Evolutionary conservation across 257 asterid species (phyloP), one percentile per base, ranked within the genome.

Genomic region (Gentiana dahurica): DNA sequence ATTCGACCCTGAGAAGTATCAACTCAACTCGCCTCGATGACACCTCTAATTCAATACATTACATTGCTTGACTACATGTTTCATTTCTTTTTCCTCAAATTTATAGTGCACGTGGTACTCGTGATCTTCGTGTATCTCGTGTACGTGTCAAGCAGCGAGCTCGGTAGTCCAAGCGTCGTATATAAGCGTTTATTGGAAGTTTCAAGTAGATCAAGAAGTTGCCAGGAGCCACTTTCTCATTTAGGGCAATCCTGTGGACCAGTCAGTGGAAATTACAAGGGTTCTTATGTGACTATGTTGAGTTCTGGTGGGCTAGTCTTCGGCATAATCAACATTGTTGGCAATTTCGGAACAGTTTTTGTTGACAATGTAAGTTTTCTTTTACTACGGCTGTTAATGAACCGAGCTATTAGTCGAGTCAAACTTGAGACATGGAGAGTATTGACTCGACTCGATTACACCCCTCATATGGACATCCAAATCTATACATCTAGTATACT

Each of bases 301-400:
- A 86, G 96, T 65, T 86, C 96, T 1, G 96, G 97, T 34, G 97
- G 96, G 36, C 76, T 89, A 0, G 80, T 89, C 51, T 89, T 89
- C 33, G 96, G 97, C 52, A 89, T 89, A 39, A 89, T 86, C 85
- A 89, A 89, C 79, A 86, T 89, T 49, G 82, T 84, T 53, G 97
- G 97, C 54, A 86, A 86, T 71, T 89, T 89, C 13, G 97, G 97
- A 1, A 89, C 97, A 49, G 95, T 89, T 63, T 86, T 86, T 33
- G 97, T 86, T 7, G 97, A 89, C 59, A 89, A 86, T 58, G 97
- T 89, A 76, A 52, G 94, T 63, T n/a, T 48, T 34, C 15, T 8
- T 1, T 45, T 3, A 12, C 5, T 36, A 12, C 11, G 47, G n/a
- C 6, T 35, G 24, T 5, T 8, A 34, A 43, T 37, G 62, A 41